Evolutionary conservation across 23 red algal genomes (phyloP).

Genomic region (Pyropia haitanensis): DNA sequence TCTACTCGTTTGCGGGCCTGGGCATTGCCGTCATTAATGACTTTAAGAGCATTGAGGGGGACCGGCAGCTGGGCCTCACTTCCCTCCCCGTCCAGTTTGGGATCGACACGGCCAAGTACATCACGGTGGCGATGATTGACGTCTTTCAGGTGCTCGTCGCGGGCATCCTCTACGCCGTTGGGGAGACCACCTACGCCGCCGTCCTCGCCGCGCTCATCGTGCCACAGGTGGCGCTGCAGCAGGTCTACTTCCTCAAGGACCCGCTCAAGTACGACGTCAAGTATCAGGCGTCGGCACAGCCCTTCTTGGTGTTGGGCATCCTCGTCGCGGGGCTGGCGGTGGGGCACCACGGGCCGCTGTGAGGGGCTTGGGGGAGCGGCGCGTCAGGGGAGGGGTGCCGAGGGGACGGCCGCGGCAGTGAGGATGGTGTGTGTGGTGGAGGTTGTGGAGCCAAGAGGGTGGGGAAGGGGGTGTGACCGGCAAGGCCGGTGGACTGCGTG

Average conservation of each 20-base stretch:
- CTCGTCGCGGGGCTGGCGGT: slow-evolving; percentile 79
- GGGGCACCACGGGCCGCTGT: slow-evolving; percentile 90
- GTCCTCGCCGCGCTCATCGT: slow-evolving; percentile 59
- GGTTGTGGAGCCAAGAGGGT: too few relatives aligned
- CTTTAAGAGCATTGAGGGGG: slow-evolving; percentile 97
- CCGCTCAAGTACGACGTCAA: slow-evolving; percentile 97
- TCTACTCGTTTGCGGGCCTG: slow-evolving; percentile 96
- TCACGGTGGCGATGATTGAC: slow-evolving; percentile 90
- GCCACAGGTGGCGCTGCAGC: slow-evolving; percentile 89
- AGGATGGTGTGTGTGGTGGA: too few relatives aligned
- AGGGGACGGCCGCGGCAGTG: too few relatives aligned
- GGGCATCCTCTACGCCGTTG: slow-evolving; percentile 51
- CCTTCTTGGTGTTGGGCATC: slow-evolving; percentile 96
- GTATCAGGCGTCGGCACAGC: slow-evolving; percentile 97
- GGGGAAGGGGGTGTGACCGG: too few relatives aligned
- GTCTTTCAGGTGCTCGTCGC: slow-evolving; percentile 89
- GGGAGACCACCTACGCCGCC: slow-evolving; percentile 73
- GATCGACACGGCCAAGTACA: slow-evolving; percentile 90
- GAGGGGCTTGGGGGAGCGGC: too few relatives aligned
- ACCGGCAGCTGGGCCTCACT: slow-evolving; percentile 64
- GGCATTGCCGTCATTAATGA: slow-evolving; percentile 99
- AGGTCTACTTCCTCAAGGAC: slow-evolving; percentile 78
- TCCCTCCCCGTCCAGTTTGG: slow-evolving; percentile 92
- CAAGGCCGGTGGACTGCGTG: too few relatives aligned
- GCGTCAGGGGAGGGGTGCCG: too few relatives aligned